These are phyloP conservation scores for Penicillium tannophilum DNA, from an alignment of 495 filamentous ascomycete genomes.

Conservation along the genomic window DNA sequence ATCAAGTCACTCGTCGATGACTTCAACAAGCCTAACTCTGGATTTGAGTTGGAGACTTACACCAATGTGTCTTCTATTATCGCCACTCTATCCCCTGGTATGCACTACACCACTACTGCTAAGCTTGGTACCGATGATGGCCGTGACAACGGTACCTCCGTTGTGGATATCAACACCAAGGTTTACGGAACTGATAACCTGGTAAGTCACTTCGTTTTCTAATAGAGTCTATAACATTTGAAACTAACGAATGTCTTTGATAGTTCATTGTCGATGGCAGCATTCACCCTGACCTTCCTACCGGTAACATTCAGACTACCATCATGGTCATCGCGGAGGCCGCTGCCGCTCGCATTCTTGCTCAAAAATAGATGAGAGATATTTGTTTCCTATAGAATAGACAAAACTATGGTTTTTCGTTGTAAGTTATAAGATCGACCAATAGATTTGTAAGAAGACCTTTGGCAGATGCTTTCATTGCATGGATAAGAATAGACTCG, in stretches of 20 bases:
- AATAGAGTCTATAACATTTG: background rate
- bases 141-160: slow-evolving; percentile 60
- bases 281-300: slow-evolving; percentile 49
- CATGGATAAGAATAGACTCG: no score
- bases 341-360: slow-evolving; percentile 41
- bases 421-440: no score
- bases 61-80: slow-evolving; percentile 56
- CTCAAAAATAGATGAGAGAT: slow-evolving; percentile 7
- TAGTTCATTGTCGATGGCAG: slow-evolving; percentile 41
- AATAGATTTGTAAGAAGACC: background rate
- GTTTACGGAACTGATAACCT: slow-evolving; percentile 75
- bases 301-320: slow-evolving; percentile 46
- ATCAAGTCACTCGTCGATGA: slow-evolving; percentile 53
- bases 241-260: slow-evolving; percentile 8
- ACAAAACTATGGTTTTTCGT: background rate
- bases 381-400: background rate
- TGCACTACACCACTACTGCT: slow-evolving; percentile 69
- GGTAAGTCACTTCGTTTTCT: slow-evolving; percentile 22
- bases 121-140: slow-evolving; percentile 72
- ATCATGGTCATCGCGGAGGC: slow-evolving; percentile 48
- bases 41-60: slow-evolving; percentile 54
- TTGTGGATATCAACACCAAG: slow-evolving; percentile 70
- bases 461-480: background rate
- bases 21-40: slow-evolving; percentile 57
- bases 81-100: slow-evolving; percentile 51